Evolutionary conservation across 106 monocot genomes (phyloP), one percentile per base, ranked within the genome.

Genomic region (Agapanthus africanus): DNA sequence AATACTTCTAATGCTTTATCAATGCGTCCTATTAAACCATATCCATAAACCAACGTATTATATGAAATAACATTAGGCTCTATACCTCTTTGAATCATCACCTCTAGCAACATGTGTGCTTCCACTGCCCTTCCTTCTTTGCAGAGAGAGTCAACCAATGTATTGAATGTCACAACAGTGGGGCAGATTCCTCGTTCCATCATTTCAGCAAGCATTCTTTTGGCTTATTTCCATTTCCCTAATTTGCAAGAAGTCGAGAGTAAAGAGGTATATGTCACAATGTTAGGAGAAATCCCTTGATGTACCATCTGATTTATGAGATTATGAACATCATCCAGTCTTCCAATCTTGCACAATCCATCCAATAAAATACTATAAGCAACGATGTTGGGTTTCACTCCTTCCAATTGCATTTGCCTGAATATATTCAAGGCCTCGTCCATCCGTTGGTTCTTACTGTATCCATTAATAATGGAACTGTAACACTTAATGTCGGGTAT

Each of bases 351-450:
- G 56, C 56, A 57, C 18, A 57, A 10, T 57, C 61, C 76, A 64
- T 69, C 25, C 19, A 89, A 65, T 4, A 90, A 34, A 11, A 50
- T 37, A 27, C 59, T 80, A 66, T 75, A 85, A 14, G 71, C 72
- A 38, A 72, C 54, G 51, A 49, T 41, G 57, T 82, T 47, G 0
- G 82, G 89, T 0, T 28, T 32, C 1, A 82, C 51, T 13, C 85
- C 75, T 30, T 69, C 39, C 2, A 19, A 26, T 26, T 59, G 14
- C 84, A 89, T 85, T 40, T 70, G 42, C 22, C 57, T 27, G 31
- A 81, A 76, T 11, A 79, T 22, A 19, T 74, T 36, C 13, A 77
- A 4, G 25, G 81, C 88, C 26, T 74, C 63, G 8, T 74, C 49
- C 18, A 74, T 26, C 1, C 14, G 37, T 30, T 70, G 77, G 6